These are phyloP conservation scores for Knoxia roxburghii DNA, from an alignment of 257 asterid species.

Conservation along the genomic window DNA sequence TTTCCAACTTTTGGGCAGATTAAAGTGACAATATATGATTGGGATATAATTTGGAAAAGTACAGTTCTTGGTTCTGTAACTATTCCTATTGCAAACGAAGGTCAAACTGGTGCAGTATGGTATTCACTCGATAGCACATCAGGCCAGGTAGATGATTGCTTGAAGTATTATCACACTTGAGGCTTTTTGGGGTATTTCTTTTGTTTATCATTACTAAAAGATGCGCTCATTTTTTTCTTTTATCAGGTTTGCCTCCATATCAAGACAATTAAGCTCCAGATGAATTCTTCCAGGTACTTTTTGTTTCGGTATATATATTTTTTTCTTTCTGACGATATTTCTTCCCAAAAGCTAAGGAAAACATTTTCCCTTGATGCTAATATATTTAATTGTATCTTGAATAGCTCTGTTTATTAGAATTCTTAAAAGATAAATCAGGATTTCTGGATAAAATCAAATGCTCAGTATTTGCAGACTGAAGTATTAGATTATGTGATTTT, in stretches of 20 bases:
- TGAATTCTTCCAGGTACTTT: conserved; percentile 49
- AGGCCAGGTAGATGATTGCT: conserved; percentile 60
- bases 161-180: conserved; percentile 2
- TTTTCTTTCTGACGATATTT: background rate
- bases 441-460: background rate
- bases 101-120: conserved; percentile 80
- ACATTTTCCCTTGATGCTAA: background rate
- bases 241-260: conserved; percentile 84
- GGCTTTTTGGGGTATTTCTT: background rate
- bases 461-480: background rate
- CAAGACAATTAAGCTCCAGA: conserved; percentile 49
- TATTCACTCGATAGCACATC: conserved; percentile 68
- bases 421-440: background rate
- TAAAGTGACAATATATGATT: conserved; percentile 70
- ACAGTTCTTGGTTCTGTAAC: conserved; percentile 81
- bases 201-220: conserved; percentile 3
- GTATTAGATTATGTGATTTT: background rate
- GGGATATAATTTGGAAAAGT: conserved; percentile 90
- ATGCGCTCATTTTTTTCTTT: conserved; percentile 8
- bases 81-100: conserved; percentile 60
- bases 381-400: background rate
- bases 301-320: background rate
- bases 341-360: conserved; percentile 1
- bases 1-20: conserved; percentile 49
- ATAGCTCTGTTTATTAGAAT: background rate